A percentile compares a stretch with the other conserved stretches of the same genome.
Evolutionary conservation across 2,329 filamentous ascomycete species (phyloP).

Genomic region (Magnaporthiopsis poae): DNA sequence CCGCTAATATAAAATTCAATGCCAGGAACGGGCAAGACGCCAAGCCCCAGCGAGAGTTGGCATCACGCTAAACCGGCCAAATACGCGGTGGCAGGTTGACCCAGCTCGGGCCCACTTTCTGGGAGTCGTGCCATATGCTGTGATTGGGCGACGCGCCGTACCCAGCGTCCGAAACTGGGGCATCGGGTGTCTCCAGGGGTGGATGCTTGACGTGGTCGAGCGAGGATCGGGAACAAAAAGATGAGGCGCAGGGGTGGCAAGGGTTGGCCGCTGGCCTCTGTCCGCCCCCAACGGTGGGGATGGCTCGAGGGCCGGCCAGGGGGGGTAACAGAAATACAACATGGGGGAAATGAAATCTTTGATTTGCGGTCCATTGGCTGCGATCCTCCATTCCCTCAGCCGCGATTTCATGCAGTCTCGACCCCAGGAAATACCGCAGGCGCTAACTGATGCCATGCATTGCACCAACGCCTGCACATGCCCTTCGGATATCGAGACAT

Average conservation of each 20-base stretch:
- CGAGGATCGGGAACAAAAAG: slow-evolving; percentile 1
- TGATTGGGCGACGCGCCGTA: neutral
- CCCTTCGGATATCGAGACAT: too few species aligned
- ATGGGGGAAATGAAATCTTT: neutral
- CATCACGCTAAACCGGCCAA: neutral
- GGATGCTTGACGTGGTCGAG: neutral
- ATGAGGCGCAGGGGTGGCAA: neutral
- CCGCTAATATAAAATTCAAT: slow-evolving; percentile 21
- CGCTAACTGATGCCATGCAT: neutral
- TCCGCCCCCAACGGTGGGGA: neutral
- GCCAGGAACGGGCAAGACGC: slow-evolving; percentile 9
- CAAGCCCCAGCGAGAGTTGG: slow-evolving; percentile 1
- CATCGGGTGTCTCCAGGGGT: neutral
- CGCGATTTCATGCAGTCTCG: neutral
- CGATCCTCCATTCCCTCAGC: neutral
- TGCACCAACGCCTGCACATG: neutral
- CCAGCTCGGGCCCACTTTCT: neutral
- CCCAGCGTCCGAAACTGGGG: neutral
- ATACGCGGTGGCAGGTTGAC: slow-evolving; percentile 2
- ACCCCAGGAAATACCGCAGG: neutral
- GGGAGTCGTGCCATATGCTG: neutral
- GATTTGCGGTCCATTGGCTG: neutral
- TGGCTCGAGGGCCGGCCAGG: neutral
- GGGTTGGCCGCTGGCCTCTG: neutral
- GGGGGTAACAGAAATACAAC: neutral